Evolutionary conservation across 306 rosid species (phyloP).

Genomic region (Dryas octopetala): DNA sequence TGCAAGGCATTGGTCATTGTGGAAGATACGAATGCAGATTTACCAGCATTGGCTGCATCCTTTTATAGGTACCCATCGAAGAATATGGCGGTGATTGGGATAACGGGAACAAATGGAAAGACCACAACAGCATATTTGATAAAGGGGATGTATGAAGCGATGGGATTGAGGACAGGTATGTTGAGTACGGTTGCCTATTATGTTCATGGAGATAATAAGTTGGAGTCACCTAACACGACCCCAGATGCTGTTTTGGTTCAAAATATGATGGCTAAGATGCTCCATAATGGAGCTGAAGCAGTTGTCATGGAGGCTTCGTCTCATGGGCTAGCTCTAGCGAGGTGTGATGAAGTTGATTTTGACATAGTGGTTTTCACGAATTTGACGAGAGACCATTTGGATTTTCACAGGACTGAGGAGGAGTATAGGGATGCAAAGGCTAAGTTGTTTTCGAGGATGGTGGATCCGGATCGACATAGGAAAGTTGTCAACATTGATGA

Average conservation of each 20-base stretch:
- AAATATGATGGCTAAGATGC: constrained; percentile 92
- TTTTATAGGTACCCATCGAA: constrained; percentile 78
- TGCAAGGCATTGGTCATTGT: constrained; percentile 93
- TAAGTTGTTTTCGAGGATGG: constrained; percentile 76
- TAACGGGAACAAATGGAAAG: constrained; percentile 83
- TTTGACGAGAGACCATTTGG: constrained; percentile 55
- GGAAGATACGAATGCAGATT: constrained; percentile 76
- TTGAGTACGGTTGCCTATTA: constrained; percentile 71
- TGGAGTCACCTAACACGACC: constrained; percentile 53
- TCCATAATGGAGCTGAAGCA: constrained; percentile 86
- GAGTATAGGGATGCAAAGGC: constrained; percentile 60
- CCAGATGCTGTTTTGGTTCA: constrained; percentile 82
- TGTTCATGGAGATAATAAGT: constrained; percentile 77
- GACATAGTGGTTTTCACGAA: constrained; percentile 88
- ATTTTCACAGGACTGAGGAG: constrained; percentile 51
- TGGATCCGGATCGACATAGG: constrained; percentile 81
- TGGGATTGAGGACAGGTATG: constrained; percentile 88
- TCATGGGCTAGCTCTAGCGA: constrained; percentile 52
- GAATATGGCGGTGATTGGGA: constrained; percentile 83
- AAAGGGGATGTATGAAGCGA: constrained; percentile 85
- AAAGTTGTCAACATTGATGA: constrained; percentile 92
- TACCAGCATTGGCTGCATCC: constrained; percentile 74
- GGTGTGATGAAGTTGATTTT: constrained; percentile 82
- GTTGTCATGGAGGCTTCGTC: constrained; percentile 78
- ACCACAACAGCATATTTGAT: constrained; percentile 72